Percentiles rank a stretch among this genome's conserved stretches.
These are phyloP conservation scores for Taphrina flavorubra DNA, from an alignment of 1,139 yeast species.

Conservation along the genomic window DNA sequence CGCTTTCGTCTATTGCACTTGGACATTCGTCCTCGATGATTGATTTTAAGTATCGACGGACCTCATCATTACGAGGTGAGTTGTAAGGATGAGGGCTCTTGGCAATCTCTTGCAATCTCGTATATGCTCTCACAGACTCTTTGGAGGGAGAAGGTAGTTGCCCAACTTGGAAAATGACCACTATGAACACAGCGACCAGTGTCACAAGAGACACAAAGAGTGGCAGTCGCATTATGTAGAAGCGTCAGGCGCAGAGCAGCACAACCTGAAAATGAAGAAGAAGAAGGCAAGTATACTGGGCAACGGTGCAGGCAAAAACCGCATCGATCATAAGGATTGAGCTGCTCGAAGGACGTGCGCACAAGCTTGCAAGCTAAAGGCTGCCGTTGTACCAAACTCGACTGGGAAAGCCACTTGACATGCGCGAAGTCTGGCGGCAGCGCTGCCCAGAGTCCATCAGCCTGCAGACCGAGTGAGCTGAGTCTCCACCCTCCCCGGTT, in stretches of 20 bases:
- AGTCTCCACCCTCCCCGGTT: not conserved
- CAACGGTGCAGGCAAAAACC: too few species aligned
- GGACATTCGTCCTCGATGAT: slow-evolving; percentile 26
- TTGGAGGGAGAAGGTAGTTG: slow-evolving; percentile 34
- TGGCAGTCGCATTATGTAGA: slow-evolving; percentile 31
- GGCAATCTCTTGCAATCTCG: slow-evolving; percentile 56
- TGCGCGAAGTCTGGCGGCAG: not conserved
- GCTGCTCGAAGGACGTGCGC: too few species aligned
- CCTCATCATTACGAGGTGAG: slow-evolving; percentile 74
- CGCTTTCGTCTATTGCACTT: slow-evolving; percentile 29
- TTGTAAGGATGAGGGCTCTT: slow-evolving; percentile 74
- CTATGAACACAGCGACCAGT: slow-evolving; percentile 31
- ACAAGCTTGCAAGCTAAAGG: too few species aligned
- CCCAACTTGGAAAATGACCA: slow-evolving; percentile 24
- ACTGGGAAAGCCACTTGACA: not conserved
- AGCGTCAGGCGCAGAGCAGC: not conserved
- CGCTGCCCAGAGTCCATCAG: slow-evolving; percentile 5
- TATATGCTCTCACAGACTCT: slow-evolving; percentile 20
- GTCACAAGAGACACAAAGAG: slow-evolving; percentile 28
- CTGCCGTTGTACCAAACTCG: too few species aligned
- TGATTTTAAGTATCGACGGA: slow-evolving; percentile 67
- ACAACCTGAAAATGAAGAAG: too few species aligned
- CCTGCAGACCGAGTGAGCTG: not conserved
- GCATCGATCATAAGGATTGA: too few species aligned
- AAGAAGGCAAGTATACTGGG: too few species aligned